A percentile compares a stretch with the other conserved stretches of the same genome.
phyloP scores from a whole-genome alignment of 2,329 filamentous ascomycete genomes.

The Xylariaceae sp. region DNA sequence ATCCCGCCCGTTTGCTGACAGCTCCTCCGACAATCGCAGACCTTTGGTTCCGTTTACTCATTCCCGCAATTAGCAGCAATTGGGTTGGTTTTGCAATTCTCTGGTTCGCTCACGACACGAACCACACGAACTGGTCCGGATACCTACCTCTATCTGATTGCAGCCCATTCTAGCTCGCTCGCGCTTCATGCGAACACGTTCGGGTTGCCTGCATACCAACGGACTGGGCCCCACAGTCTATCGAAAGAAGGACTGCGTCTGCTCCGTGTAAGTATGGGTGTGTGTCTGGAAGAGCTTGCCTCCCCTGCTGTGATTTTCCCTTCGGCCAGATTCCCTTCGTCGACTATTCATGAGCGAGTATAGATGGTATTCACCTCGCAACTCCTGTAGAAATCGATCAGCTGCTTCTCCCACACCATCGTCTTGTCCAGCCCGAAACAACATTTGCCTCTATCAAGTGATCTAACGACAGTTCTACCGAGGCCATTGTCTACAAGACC shows the following conservation, averaged over 20 bases:
- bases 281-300: constrained; percentile 4
- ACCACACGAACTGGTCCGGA: constrained; percentile 30
- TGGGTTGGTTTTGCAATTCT: constrained; percentile 13
- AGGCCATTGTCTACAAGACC: background rate
- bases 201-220: constrained; percentile 40
- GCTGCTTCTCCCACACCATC: background rate
- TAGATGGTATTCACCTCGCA: too few species aligned
- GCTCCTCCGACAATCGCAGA: constrained; percentile 17
- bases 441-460: constrained; percentile 1
- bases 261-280: constrained; percentile 6
- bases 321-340: too few species aligned
- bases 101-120: constrained; percentile 24
- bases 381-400: too few species aligned
- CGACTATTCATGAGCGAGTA: too few species aligned
- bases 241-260: constrained; percentile 12
- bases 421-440: background rate
- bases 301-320: too few species aligned
- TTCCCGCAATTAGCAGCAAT: constrained; percentile 18
- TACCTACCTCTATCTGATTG: constrained; percentile 34
- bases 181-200: constrained; percentile 40
- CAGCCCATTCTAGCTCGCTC: constrained; percentile 28
- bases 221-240: constrained; percentile 30
- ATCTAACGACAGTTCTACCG: constrained; percentile 3
- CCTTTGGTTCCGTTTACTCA: constrained; percentile 7
- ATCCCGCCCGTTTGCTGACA: constrained; percentile 23